phyloP scores from a whole-genome alignment of 169 alveolate genomes.

The Plasmodium gallinaceum region DNA sequence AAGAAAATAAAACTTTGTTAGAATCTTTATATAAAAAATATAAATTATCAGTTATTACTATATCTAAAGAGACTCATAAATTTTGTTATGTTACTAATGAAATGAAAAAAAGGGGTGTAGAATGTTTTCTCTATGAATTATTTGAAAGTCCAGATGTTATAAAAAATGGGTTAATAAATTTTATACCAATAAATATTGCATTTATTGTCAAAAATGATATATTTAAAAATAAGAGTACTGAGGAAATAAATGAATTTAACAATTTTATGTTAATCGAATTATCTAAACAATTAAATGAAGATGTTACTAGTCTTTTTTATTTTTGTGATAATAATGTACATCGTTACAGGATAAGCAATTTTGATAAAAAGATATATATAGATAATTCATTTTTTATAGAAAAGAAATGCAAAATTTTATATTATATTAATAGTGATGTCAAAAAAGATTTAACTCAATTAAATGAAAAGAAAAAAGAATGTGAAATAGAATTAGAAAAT shows the following conservation, averaged over 20 bases:
- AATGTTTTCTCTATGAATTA: conserved; percentile 79
- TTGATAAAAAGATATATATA: conserved; percentile 25
- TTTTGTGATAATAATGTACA: conserved; percentile 51
- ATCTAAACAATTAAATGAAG: conserved; percentile 76
- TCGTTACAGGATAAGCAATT: conserved; percentile 34
- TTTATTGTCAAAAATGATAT: conserved; percentile 72
- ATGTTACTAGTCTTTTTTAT: conserved; percentile 62
- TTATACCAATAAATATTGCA: conserved; percentile 65
- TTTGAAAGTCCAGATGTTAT: conserved; percentile 72
- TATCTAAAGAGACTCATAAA: conserved; percentile 46
- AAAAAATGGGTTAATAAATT: conserved; percentile 63
- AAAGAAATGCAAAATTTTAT: conserved; percentile 28
- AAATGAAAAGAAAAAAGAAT: conserved; percentile 29
- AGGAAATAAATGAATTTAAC: conserved; percentile 69
- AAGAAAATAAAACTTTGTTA: conserved; percentile 20
- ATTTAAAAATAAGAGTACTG: conserved; percentile 26
- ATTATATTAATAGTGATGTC: conserved; percentile 18
- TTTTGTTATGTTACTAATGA: conserved; percentile 79
- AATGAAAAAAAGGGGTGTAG: conserved; percentile 80
- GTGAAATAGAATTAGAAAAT: conserved; percentile 51
- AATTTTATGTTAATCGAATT: conserved; percentile 80
- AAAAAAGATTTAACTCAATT: conserved; percentile 18
- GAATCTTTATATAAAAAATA: conserved; percentile 46
- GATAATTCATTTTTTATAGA: conserved; percentile 32
- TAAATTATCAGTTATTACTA: conserved; percentile 79